Evolutionary conservation across 1,284 basidiomycete genomes (phyloP).

Genomic region (Ganoderma meredithae): DNA sequence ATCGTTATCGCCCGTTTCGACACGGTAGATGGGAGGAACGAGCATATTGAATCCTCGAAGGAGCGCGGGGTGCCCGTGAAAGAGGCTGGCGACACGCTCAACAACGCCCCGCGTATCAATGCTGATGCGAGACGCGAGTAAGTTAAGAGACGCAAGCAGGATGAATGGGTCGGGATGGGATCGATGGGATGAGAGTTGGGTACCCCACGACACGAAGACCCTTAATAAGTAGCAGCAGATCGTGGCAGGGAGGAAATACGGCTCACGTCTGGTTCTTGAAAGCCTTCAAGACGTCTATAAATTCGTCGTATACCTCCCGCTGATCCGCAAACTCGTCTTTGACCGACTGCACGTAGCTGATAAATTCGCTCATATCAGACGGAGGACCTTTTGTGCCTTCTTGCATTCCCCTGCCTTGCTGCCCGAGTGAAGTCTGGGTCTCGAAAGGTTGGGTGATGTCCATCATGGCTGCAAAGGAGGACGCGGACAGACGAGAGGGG

Average conservation of each 20-base stretch:
- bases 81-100: constrained; percentile 91
- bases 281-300: constrained; percentile 98
- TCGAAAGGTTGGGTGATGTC: not conserved
- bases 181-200: not conserved
- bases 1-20: constrained; percentile 73
- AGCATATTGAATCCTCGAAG: constrained; percentile 99
- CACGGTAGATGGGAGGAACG: constrained; percentile 92
- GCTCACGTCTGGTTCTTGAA: constrained; percentile 90
- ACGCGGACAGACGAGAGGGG: not conserved
- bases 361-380: constrained; percentile 87
- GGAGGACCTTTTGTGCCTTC: constrained; percentile 48
- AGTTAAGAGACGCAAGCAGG: not conserved
- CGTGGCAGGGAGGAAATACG: not conserved
- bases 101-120: constrained; percentile 99
- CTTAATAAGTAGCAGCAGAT: not conserved
- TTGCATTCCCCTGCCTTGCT: not conserved
- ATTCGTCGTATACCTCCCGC: constrained; percentile 93
- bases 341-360: constrained; percentile 93
- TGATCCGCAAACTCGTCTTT: constrained; percentile 88
- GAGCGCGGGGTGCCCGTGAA: constrained; percentile 89
- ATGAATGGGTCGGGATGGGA: not conserved
- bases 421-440: not conserved
- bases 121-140: constrained; percentile 47
- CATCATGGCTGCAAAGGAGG: not conserved
- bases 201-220: not conserved